Percentiles rank a stretch among this genome's conserved stretches.
Conservation (phyloP, 768 basidiomycete species). For the Pulveroboletus sp. region DNA sequence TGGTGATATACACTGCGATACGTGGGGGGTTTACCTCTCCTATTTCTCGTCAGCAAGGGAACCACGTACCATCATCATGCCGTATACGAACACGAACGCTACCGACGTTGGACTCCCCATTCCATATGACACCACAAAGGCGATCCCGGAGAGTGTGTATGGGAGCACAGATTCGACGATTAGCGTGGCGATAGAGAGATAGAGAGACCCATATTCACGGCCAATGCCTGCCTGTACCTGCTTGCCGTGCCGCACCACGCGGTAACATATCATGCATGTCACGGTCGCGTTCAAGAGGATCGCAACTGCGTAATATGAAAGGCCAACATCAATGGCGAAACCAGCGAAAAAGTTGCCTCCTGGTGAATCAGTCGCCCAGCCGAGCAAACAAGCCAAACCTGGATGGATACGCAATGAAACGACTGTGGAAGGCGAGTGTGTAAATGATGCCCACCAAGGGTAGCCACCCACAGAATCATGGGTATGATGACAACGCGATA, state of each 20-base stretch:
- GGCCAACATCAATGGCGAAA: no score
- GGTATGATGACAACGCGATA: no score
- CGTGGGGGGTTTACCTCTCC: neutral
- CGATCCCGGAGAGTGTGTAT: slow-evolving; percentile 21
- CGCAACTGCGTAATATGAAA: no score
- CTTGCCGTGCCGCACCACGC: neutral
- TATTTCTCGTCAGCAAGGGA: neutral
- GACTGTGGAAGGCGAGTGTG: no score
- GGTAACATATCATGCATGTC: no score
- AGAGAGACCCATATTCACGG: slow-evolving; percentile 12
- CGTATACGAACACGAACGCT: slow-evolving; percentile 10
- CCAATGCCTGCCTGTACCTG: slow-evolving; percentile 8
- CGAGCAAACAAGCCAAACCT: no score
- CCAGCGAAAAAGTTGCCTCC: no score
- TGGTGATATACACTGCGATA: slow-evolving; percentile 23
- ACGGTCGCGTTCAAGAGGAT: no score
- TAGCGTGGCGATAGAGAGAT: slow-evolving; percentile 10
- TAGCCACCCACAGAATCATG: no score
- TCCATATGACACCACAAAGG: slow-evolving; percentile 20
- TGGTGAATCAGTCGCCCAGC: no score
- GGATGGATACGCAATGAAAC: no score
- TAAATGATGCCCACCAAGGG: no score
- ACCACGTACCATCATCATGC: slow-evolving; percentile 19
- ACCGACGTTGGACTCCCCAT: slow-evolving; percentile 8
- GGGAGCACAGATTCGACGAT: slow-evolving; percentile 25